Evolutionary conservation across 139 green algal species (phyloP).

Genomic region (Ostreobium quekettii): DNA sequence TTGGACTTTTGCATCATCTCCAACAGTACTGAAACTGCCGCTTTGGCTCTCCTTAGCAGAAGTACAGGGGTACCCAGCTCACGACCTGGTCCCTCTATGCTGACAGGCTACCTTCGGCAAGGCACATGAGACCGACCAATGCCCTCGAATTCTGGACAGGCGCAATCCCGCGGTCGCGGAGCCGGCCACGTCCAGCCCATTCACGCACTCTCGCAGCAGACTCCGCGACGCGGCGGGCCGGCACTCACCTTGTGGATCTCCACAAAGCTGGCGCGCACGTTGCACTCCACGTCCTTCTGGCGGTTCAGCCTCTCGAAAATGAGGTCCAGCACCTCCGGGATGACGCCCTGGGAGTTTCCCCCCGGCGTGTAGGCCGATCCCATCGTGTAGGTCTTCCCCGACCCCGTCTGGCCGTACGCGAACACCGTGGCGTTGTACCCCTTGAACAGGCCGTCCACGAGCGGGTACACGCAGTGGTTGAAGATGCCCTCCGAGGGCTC

Average conservation of each 20-base stretch:
- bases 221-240: no score
- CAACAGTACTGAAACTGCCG: no score
- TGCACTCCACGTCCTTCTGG: conserved; percentile 43
- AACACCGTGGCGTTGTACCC: conserved; percentile 86
- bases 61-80: no score
- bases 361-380: conserved; percentile 57
- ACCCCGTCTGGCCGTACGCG: conserved; percentile 60
- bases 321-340: conserved; percentile 64
- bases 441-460: conserved; percentile 77
- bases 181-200: no score
- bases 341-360: conserved; percentile 50
- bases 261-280: conserved; percentile 79
- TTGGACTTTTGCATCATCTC: no score
- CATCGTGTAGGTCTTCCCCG: conserved; percentile 90
- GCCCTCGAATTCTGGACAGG: no score
- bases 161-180: no score
- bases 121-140: no score
- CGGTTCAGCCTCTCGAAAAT: conserved; percentile 59
- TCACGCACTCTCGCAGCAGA: no score
- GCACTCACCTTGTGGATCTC: conserved; percentile 87
- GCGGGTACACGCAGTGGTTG: conserved; percentile 56
- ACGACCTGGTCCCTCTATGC: no score
- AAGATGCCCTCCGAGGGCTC: conserved; percentile 47
- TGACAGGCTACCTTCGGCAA: no score
- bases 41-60: no score